Evolutionary conservation across 306 rosid species (phyloP).

Genomic region (Carpinus viminea): DNA sequence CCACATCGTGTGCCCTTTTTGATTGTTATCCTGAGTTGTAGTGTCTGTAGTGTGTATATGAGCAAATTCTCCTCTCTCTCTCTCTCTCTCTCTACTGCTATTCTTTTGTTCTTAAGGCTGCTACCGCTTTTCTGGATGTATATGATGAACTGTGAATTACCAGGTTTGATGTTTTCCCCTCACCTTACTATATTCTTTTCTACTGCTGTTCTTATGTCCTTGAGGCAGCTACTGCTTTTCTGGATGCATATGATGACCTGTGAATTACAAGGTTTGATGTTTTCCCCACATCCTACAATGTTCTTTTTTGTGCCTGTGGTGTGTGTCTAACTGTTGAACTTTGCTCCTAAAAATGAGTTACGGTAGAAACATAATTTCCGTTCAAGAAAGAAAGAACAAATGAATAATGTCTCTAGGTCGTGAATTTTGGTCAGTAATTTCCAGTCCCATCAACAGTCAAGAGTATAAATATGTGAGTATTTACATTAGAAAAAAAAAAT

Average conservation of each 20-base stretch:
- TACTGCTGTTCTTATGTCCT: too few species aligned
- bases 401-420: background rate
- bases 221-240: background rate
- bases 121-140: background rate
- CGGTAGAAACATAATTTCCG: too few species aligned
- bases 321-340: background rate
- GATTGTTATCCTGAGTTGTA: background rate
- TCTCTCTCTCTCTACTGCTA: background rate
- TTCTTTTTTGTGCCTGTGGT: background rate
- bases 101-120: background rate
- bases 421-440: background rate
- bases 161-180: slow-evolving; percentile 8
- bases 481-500: too few species aligned
- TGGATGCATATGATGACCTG: background rate
- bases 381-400: background rate
- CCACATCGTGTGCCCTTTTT: background rate
- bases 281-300: background rate
- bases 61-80: background rate
- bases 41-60: background rate
- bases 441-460: background rate
- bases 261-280: background rate
- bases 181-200: background rate
- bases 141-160: background rate
- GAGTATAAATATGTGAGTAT: too few species aligned
- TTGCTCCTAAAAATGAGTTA: background rate